Evolutionary conservation across 441 rosid genomes (phyloP).

Genomic region (Aleurites moluccanus): DNA sequence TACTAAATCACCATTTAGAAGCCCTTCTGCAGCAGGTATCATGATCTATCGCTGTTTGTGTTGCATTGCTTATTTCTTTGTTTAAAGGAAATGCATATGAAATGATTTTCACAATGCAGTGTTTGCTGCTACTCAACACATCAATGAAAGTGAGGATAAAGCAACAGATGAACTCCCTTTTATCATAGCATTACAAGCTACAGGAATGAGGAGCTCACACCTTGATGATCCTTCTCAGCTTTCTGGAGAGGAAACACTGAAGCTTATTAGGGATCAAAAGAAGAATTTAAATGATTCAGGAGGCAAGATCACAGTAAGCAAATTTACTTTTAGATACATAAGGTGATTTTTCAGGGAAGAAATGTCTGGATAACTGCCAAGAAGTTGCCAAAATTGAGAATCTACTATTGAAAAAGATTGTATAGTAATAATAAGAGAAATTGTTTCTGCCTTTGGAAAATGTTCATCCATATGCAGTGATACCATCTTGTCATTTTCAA

Average conservation of each 20-base stretch:
- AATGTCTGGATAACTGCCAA: neutral
- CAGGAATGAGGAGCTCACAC: neutral
- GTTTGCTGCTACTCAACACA: slow-evolving; percentile 23
- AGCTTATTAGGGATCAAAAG: slow-evolving; percentile 25
- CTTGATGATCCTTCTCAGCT: slow-evolving; percentile 1
- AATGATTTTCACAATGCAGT: slow-evolving; percentile 21
- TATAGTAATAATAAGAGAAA: neutral
- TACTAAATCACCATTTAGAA: slow-evolving; percentile 30
- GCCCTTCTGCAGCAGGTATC: slow-evolving; percentile 32
- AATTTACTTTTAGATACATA: neutral
- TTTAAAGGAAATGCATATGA: slow-evolving; percentile 10
- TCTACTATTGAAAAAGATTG: slow-evolving; percentile 1
- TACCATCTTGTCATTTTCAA: neutral
- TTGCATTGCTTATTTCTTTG: slow-evolving; percentile 3
- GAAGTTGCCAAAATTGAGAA: slow-evolving; percentile 5
- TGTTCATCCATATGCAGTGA: neutral
- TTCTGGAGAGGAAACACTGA: slow-evolving; percentile 24
- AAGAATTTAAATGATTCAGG: slow-evolving; percentile 31
- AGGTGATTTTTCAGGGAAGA: neutral
- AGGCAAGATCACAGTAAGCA: slow-evolving; percentile 35
- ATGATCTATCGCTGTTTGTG: neutral
- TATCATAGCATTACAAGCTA: slow-evolving; percentile 42
- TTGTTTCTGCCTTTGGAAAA: neutral
- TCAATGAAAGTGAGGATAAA: slow-evolving; percentile 18
- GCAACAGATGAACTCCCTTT: slow-evolving; percentile 27